Conservation (phyloP, 179 eudicot species). For the Spergularia azorica region DNA sequence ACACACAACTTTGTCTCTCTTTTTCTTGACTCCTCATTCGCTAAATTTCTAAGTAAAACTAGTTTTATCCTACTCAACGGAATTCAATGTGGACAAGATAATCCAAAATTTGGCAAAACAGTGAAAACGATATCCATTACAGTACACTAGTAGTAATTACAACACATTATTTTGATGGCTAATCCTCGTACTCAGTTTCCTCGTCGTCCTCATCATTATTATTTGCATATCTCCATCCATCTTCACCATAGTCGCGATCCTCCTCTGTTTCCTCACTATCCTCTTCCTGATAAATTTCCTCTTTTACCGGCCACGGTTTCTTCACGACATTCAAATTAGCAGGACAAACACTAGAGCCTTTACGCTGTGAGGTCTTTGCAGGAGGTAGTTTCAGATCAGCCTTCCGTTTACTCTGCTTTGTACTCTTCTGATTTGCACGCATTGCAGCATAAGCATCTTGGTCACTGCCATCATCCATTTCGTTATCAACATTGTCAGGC, state of each 20-base stretch:
- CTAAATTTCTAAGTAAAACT: no score
- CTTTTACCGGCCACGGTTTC: conserved; percentile 74
- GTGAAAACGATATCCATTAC: no score
- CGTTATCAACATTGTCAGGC: conserved; percentile 47
- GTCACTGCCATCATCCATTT: conserved; percentile 86
- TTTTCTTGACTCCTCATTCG: no score
- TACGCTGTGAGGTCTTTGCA: conserved; percentile 57
- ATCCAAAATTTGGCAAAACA: no score
- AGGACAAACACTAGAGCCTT: conserved; percentile 46
- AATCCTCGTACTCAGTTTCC: conserved; percentile 95
- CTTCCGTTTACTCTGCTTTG: conserved; percentile 69
- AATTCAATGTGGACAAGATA: no score
- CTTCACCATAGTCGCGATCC: conserved; percentile 78
- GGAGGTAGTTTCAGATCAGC: conserved; percentile 72
- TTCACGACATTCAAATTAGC: conserved; percentile 48
- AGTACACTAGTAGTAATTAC: background rate
- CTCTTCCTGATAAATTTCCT: conserved; percentile 69
- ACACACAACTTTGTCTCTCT: no score
- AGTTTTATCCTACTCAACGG: no score
- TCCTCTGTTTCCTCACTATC: conserved; percentile 99
- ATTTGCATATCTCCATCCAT: conserved; percentile 69
- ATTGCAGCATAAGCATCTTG: conserved; percentile 66
- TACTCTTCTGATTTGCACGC: conserved; percentile 52
- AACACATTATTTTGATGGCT: conserved; percentile 7
- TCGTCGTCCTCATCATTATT: conserved; percentile 86